These are phyloP conservation scores for Mycoemilia scoparia DNA, from an alignment of 192 early-diverging fungal genomes.

Conservation along the genomic window DNA sequence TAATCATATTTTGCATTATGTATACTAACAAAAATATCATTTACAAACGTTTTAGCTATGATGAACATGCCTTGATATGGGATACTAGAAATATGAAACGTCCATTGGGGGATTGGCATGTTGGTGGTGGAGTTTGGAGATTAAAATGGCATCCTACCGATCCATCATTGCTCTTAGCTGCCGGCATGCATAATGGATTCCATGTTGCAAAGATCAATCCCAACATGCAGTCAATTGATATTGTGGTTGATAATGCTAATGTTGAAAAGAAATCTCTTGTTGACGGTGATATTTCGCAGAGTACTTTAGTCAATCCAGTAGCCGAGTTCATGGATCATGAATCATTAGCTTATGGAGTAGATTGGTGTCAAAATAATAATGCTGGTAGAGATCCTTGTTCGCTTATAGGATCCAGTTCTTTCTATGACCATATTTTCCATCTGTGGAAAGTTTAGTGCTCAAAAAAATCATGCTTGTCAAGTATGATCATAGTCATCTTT, in stretches of 20 bases:
- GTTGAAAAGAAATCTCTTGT: not conserved
- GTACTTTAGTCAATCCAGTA: conserved; percentile 2
- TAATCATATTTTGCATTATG: too few species aligned
- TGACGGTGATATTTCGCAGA: conserved; percentile 1
- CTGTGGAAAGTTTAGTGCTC: too few species aligned
- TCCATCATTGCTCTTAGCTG: conserved; percentile 43
- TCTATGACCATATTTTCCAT: conserved; percentile 60
- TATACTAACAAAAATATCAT: too few species aligned
- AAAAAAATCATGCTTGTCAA: too few species aligned
- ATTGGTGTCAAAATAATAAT: conserved; percentile 41
- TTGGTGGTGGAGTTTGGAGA: conserved; percentile 86
- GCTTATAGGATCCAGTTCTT: conserved; percentile 55
- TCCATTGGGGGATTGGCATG: conserved; percentile 45
- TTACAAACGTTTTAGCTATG: conserved; percentile 69
- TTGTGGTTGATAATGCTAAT: conserved; percentile 36
- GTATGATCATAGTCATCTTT: too few species aligned
- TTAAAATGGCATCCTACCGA: conserved; percentile 82
- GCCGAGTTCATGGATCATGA: conserved; percentile 47
- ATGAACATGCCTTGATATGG: conserved; percentile 79
- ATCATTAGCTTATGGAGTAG: conserved; percentile 60
- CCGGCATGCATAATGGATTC: conserved; percentile 84
- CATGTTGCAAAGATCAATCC: too few species aligned
- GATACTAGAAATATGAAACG: conserved; percentile 68
- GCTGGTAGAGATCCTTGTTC: conserved; percentile 3
- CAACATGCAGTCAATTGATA: too few species aligned